phyloP scores from a whole-genome alignment of 73 alveolate genomes.

The Breviolum minutum region DNA sequence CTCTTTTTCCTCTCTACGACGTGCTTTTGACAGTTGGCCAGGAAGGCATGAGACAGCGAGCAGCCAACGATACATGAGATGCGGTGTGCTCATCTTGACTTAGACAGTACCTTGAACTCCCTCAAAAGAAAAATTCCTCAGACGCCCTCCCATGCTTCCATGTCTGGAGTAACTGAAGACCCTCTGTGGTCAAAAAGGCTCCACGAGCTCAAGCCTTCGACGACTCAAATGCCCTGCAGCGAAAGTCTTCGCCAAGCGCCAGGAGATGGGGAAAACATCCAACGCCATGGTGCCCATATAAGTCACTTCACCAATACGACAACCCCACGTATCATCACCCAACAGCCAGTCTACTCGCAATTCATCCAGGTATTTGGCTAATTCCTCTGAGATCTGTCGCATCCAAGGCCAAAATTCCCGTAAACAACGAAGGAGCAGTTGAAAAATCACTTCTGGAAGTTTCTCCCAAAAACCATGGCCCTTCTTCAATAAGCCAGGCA shows the following conservation, averaged over 20 bases:
- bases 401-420: neutral
- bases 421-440: neutral
- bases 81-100: too few species aligned
- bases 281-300: conserved; percentile 94
- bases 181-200: neutral
- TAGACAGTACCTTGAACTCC: too few species aligned
- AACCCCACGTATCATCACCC: conserved; percentile 51
- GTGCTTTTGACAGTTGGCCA: too few species aligned
- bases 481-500: conserved; percentile 34
- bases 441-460: neutral
- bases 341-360: conserved; percentile 87
- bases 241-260: conserved; percentile 71
- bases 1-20: too few species aligned
- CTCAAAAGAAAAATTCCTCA: too few species aligned
- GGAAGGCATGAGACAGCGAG: too few species aligned
- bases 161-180: too few species aligned
- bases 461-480: conserved; percentile 70
- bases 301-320: conserved; percentile 91
- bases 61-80: too few species aligned
- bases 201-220: neutral
- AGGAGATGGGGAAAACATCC: conserved; percentile 42
- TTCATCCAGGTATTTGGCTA: conserved; percentile 69
- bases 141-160: too few species aligned
- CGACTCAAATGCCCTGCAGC: conserved; percentile 82
- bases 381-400: neutral